Evolutionary conservation across 2,329 filamentous ascomycete genomes (phyloP).

Genomic region (Xylariales sp.): DNA sequence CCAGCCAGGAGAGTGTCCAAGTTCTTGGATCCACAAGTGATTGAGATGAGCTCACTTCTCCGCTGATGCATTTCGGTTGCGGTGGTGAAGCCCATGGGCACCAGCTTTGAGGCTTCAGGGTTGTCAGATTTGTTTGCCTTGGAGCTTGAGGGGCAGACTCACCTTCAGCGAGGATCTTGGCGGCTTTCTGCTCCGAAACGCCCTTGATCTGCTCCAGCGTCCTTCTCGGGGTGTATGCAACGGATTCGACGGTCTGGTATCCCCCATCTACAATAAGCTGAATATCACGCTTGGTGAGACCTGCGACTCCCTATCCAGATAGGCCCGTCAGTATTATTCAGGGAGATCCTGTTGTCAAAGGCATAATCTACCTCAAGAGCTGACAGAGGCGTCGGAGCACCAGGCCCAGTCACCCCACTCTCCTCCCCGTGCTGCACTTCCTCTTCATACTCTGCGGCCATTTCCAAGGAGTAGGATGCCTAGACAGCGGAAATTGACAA

Average conservation of each 20-base stretch:
- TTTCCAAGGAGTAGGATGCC: conserved; percentile 7
- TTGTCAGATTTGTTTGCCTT: not conserved
- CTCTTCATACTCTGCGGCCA: conserved; percentile 63
- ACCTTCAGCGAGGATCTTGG: conserved; percentile 88
- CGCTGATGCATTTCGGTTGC: conserved; percentile 98
- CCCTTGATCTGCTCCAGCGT: conserved; percentile 93
- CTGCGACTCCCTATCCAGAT: conserved; percentile 69
- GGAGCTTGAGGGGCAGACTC: conserved; percentile 17
- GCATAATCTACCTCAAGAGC: conserved; percentile 69
- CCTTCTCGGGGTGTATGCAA: conserved; percentile 85
- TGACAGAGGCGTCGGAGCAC: conserved; percentile 84
- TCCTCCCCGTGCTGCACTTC: conserved; percentile 57
- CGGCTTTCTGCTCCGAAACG: conserved; percentile 94
- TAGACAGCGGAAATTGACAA: not conserved
- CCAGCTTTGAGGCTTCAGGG: conserved; percentile 78
- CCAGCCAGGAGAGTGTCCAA: conserved; percentile 91
- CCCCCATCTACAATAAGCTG: conserved; percentile 88
- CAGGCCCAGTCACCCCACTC: conserved; percentile 69
- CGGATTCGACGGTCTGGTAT: conserved; percentile 90
- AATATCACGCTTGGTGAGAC: conserved; percentile 91
- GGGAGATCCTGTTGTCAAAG: not conserved
- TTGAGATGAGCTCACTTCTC: conserved; percentile 93
- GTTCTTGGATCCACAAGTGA: conserved; percentile 96
- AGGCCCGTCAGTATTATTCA: not conserved
- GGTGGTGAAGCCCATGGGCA: conserved; percentile 98